Evolutionary conservation across 805 yeast species (phyloP).

Genomic region (Hanseniaspora hatyaiensis): DNA sequence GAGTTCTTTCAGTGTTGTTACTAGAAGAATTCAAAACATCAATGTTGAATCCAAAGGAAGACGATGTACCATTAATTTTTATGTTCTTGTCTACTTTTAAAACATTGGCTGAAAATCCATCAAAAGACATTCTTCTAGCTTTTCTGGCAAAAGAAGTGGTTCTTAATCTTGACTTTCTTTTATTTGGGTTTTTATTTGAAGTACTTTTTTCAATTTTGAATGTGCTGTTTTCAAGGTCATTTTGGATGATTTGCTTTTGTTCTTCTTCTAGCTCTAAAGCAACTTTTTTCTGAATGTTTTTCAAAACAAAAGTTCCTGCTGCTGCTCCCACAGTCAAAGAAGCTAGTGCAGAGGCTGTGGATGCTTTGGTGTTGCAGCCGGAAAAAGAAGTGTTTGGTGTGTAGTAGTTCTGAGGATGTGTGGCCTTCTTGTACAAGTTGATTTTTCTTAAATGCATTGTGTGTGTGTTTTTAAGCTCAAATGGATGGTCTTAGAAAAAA

Average conservation of each 20-base stretch:
- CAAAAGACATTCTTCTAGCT: slow-evolving; percentile 5
- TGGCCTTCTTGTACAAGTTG: slow-evolving; percentile 32
- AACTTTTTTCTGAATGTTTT: slow-evolving; percentile 10
- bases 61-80: background rate
- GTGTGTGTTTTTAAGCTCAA: background rate
- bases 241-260: background rate
- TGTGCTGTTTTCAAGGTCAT: background rate
- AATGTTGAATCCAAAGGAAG: slow-evolving; percentile 2
- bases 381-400: slow-evolving; percentile 5
- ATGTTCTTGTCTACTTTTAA: slow-evolving; percentile 12
- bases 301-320: slow-evolving; percentile 11
- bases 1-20: background rate
- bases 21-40: background rate
- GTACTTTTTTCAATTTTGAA: background rate
- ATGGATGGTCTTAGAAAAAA: too few relatives aligned
- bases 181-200: background rate
- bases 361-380: background rate
- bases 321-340: slow-evolving; percentile 10
- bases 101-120: slow-evolving; percentile 12
- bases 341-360: slow-evolving; percentile 4
- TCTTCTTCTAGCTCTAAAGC: slow-evolving; percentile 1
- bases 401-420: slow-evolving; percentile 5
- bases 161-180: slow-evolving; percentile 2
- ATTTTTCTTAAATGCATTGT: slow-evolving; percentile 34
- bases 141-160: background rate